phyloP scores from a whole-genome alignment of 1,139 yeast genomes.

The Scheffersomyces illinoinensis region DNA sequence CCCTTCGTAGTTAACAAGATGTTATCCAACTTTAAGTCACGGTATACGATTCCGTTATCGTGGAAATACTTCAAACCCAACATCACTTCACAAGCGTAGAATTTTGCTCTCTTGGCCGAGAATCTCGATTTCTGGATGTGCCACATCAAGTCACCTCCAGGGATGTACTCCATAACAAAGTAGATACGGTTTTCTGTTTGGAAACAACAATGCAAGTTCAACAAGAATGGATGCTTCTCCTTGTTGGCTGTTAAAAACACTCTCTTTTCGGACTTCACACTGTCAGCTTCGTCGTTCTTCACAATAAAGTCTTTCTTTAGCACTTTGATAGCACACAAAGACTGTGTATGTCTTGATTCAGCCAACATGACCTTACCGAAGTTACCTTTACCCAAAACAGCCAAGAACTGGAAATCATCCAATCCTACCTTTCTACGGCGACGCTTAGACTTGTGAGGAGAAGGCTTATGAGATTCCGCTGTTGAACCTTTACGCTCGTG shows the following conservation, averaged over 20 bases:
- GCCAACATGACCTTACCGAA: slow-evolving; percentile 98
- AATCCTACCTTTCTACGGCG: slow-evolving; percentile 77
- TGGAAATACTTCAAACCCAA: slow-evolving; percentile 91
- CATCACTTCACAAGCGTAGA: slow-evolving; percentile 94
- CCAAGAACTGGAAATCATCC: slow-evolving; percentile 90
- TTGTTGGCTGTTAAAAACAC: slow-evolving; percentile 89
- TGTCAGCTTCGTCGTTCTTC: slow-evolving; percentile 93
- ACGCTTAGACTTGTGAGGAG: slow-evolving; percentile 31
- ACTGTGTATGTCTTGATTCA: slow-evolving; percentile 77
- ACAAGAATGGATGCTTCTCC: slow-evolving; percentile 88
- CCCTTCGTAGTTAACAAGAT: slow-evolving; percentile 86
- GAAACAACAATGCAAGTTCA: slow-evolving; percentile 91
- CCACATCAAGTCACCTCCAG: slow-evolving; percentile 99
- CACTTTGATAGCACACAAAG: slow-evolving; percentile 91
- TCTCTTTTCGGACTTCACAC: slow-evolving; percentile 89
- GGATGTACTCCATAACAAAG: slow-evolving; percentile 96
- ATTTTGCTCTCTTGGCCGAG: slow-evolving; percentile 89
- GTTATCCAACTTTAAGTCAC: slow-evolving; percentile 94
- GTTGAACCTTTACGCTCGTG: neutral
- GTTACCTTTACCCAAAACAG: slow-evolving; percentile 96
- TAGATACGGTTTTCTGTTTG: slow-evolving; percentile 97
- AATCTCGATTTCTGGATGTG: slow-evolving; percentile 93
- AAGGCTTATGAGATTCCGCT: neutral
- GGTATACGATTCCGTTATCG: slow-evolving; percentile 92
- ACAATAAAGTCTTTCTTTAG: slow-evolving; percentile 92